Evolutionary conservation across 805 yeast species (phyloP).

Genomic region (Nakazawaea pomicola): DNA sequence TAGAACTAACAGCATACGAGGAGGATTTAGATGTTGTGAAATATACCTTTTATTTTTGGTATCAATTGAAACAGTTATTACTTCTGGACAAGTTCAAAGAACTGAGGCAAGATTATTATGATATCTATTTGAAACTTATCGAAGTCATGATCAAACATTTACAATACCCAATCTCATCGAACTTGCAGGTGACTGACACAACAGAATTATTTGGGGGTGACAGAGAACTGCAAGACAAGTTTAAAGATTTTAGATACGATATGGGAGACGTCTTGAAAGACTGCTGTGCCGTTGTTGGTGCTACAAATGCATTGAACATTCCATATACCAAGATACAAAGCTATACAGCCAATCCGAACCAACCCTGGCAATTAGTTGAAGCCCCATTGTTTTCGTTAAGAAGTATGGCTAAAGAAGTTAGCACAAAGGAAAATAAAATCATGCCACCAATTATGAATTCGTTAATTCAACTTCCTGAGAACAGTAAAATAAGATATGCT

Average conservation of each 20-base stretch:
- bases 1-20: slow-evolving; percentile 66
- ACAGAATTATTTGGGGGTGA: slow-evolving; percentile 56
- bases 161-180: slow-evolving; percentile 55
- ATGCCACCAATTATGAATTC: slow-evolving; percentile 74
- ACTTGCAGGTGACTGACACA: slow-evolving; percentile 22
- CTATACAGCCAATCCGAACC: slow-evolving; percentile 24
- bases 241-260: slow-evolving; percentile 89
- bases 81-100: slow-evolving; percentile 52
- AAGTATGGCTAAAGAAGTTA: slow-evolving; percentile 91
- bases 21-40: slow-evolving; percentile 86
- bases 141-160: slow-evolving; percentile 62
- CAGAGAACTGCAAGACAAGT: slow-evolving; percentile 84
- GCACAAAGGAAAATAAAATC: slow-evolving; percentile 53
- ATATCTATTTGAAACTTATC: slow-evolving; percentile 54
- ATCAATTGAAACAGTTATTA: slow-evolving; percentile 67
- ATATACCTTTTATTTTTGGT: slow-evolving; percentile 93
- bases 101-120: slow-evolving; percentile 45
- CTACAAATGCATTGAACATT: slow-evolving; percentile 59
- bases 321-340: slow-evolving; percentile 60
- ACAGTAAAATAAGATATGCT: slow-evolving; percentile 83
- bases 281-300: slow-evolving; percentile 88
- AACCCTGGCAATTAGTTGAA: slow-evolving; percentile 80
- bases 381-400: slow-evolving; percentile 87
- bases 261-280: slow-evolving; percentile 98
- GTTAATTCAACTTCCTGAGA: slow-evolving; percentile 71